phyloP scores from a whole-genome alignment of 2,329 filamentous ascomycete species.

The Eutypa lata region DNA sequence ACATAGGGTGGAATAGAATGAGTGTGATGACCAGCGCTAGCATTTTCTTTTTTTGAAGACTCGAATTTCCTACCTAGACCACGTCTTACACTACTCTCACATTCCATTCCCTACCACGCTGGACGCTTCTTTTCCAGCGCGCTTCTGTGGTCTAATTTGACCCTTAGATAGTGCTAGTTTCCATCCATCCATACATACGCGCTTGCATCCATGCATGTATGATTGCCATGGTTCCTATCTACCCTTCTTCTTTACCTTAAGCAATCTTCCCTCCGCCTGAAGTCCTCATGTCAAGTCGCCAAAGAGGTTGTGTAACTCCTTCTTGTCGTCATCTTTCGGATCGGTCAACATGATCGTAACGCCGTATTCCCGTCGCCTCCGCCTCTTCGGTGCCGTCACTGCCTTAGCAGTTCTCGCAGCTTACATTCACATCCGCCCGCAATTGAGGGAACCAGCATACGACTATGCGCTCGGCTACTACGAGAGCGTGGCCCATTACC shows the following conservation, averaged over 20 bases:
- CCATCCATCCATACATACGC: too few species aligned
- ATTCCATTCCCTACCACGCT: too few species aligned
- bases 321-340: neutral
- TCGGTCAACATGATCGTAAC: conserved; percentile 23
- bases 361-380: conserved; percentile 26
- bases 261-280: conserved; percentile 3
- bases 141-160: too few species aligned
- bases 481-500: conserved; percentile 23
- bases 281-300: neutral
- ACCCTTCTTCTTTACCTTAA: conserved; percentile 1
- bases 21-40: too few species aligned
- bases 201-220: too few species aligned
- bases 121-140: too few species aligned
- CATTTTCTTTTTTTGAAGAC: too few species aligned
- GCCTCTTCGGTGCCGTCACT: conserved; percentile 23
- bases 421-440: conserved; percentile 22
- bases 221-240: neutral
- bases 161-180: too few species aligned
- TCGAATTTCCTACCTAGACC: too few species aligned
- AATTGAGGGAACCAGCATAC: conserved; percentile 22
- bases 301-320: neutral
- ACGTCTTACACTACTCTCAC: too few species aligned
- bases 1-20: too few species aligned
- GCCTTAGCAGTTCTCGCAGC: conserved; percentile 18
- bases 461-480: conserved; percentile 28